These are phyloP conservation scores for Austroboletus niveus DNA, from an alignment of 1,284 basidiomycete species.

Conservation along the genomic window DNA sequence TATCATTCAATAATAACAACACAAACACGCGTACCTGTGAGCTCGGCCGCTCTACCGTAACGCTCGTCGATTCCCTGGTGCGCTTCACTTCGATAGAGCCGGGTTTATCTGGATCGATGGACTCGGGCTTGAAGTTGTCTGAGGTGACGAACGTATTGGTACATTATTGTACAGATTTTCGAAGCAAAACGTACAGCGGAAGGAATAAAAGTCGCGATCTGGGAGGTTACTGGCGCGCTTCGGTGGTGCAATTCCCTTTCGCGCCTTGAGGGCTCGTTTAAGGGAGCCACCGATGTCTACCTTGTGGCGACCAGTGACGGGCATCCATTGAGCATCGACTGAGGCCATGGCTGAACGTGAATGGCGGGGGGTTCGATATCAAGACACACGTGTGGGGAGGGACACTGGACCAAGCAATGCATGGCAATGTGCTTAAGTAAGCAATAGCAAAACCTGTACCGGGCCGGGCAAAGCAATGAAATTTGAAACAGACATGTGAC, in stretches of 20 bases:
- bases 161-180: slow-evolving; percentile 5
- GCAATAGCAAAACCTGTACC: slow-evolving; percentile 6
- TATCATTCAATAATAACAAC: not conserved
- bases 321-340: slow-evolving; percentile 51
- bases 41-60: slow-evolving; percentile 62
- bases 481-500: too few relatives aligned
- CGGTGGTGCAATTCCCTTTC: slow-evolving; percentile 46
- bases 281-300: slow-evolving; percentile 60
- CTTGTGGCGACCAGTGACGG: slow-evolving; percentile 49
- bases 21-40: slow-evolving; percentile 43
- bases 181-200: slow-evolving; percentile 54
- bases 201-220: slow-evolving; percentile 66
- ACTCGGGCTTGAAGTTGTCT: slow-evolving; percentile 76
- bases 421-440: slow-evolving; percentile 27
- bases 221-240: slow-evolving; percentile 45
- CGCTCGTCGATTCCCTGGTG: slow-evolving; percentile 45
- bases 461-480: not conserved
- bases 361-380: slow-evolving; percentile 19
- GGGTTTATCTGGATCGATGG: slow-evolving; percentile 60
- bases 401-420: slow-evolving; percentile 3
- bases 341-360: slow-evolving; percentile 39
- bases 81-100: slow-evolving; percentile 61
- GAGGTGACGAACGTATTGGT: not conserved
- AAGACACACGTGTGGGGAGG: slow-evolving; percentile 4
- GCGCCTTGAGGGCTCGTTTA: slow-evolving; percentile 55